Conservation (phyloP, 2,329 filamentous ascomycete genomes). For the Pestalotiopsis sp. region DNA sequence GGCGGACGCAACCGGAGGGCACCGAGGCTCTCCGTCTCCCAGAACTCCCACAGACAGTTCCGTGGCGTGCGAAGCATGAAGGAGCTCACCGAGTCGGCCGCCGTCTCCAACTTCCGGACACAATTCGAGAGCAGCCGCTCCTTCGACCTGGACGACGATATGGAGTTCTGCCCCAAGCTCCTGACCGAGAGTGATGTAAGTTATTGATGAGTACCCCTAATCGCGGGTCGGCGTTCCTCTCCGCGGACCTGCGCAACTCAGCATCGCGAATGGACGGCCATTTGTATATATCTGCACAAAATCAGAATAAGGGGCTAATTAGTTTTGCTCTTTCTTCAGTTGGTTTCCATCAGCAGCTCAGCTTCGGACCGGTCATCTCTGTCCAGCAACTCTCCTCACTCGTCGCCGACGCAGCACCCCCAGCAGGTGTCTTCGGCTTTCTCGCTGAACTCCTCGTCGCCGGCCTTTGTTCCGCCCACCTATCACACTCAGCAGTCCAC, state of each 20-base stretch:
- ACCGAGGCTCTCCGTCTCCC: slow-evolving; percentile 76
- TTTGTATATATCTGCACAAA: too few species aligned
- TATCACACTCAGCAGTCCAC: slow-evolving; percentile 67
- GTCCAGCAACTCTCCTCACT: slow-evolving; percentile 90
- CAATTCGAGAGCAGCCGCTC: slow-evolving; percentile 91
- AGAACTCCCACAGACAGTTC: slow-evolving; percentile 86
- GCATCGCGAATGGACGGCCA: too few species aligned
- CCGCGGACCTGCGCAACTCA: too few species aligned
- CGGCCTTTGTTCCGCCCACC: slow-evolving; percentile 66
- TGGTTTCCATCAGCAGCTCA: slow-evolving; percentile 88
- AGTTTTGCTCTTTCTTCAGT: slow-evolving; percentile 54
- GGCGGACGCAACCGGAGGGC: slow-evolving; percentile 84
- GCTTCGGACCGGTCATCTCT: slow-evolving; percentile 92
- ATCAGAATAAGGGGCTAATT: slow-evolving; percentile 20
- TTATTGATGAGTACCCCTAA: slow-evolving; percentile 26
- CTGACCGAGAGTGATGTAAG: slow-evolving; percentile 92
- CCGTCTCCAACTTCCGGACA: slow-evolving; percentile 77
- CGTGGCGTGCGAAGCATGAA: slow-evolving; percentile 85
- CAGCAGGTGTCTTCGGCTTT: slow-evolving; percentile 78
- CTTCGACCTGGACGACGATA: slow-evolving; percentile 93
- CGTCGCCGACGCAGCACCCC: slow-evolving; percentile 88
- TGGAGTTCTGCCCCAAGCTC: slow-evolving; percentile 92
- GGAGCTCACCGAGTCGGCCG: slow-evolving; percentile 79
- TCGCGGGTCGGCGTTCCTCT: neutral
- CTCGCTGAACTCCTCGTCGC: slow-evolving; percentile 70